These are phyloP conservation scores for Aureobasidium namibiae DNA, from an alignment of 2,329 filamentous ascomycete species.

Conservation along the genomic window DNA sequence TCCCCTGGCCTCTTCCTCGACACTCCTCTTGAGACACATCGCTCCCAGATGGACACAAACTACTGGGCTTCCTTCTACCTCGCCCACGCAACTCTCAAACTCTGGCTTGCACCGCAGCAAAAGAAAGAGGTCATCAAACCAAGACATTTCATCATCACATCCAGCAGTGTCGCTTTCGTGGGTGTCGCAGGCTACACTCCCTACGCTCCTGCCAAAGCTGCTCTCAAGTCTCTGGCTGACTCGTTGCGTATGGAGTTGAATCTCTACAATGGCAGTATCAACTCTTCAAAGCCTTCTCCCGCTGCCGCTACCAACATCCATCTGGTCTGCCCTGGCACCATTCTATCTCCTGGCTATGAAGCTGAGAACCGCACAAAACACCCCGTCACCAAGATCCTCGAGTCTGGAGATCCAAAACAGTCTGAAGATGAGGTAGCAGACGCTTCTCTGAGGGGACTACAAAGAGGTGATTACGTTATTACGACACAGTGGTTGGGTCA, in stretches of 20 bases:
- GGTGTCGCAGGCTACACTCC: conserved; percentile 73
- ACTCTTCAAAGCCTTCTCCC: conserved; percentile 30
- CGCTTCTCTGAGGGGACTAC: conserved; percentile 62
- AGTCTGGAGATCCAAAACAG: conserved; percentile 74
- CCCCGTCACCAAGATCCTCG: conserved; percentile 66
- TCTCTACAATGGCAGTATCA: conserved; percentile 65
- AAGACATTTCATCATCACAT: conserved; percentile 82
- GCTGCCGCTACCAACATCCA: conserved; percentile 67
- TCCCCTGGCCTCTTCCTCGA: conserved; percentile 72
- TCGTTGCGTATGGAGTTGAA: conserved; percentile 74
- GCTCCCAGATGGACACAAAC: conserved; percentile 83
- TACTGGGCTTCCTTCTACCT: conserved; percentile 84
- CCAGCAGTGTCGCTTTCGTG: conserved; percentile 66
- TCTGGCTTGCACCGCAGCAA: conserved; percentile 53
- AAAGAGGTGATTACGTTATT: conserved; percentile 72
- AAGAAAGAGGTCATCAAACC: conserved; percentile 30
- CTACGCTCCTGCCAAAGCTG: conserved; percentile 79
- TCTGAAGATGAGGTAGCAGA: conserved; percentile 69
- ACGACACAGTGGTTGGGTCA: conserved; percentile 65
- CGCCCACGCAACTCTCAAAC: conserved; percentile 66
- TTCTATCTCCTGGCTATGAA: conserved; percentile 65
- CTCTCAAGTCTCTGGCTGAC: conserved; percentile 75
- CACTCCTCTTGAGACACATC: conserved; percentile 56
- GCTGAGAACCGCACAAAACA: conserved; percentile 75
- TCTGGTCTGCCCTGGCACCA: conserved; percentile 76